Base-by-base conservation (phyloP, 768 basidiomycete species). In the Tulasnella sp. region DNA sequence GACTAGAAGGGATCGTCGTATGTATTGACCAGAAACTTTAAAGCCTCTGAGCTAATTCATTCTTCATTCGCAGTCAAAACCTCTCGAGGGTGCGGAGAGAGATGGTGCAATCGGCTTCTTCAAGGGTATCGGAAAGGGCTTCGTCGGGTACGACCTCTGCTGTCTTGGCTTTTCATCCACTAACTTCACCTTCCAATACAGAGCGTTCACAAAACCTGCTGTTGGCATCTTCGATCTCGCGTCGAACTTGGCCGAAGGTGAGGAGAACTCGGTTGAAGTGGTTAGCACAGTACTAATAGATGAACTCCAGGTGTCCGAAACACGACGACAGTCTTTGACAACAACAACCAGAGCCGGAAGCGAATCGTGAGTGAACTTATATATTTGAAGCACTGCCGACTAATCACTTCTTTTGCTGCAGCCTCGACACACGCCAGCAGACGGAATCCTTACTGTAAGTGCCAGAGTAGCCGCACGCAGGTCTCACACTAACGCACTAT, bases 261-360 rank as follows among this genome's bases (percentile, higher is more conserved):
- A 69, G 72, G 28, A 11, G 34, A 31, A n/a, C 4, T 31, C 34
- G 34, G 31, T 11, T 37, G 8, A 16, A 18, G 28, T 1, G 31
- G 28, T 12, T 31, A 12, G 24, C 16, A 31, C 12, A 16, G 64
- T 14, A 16, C 28, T 31, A 14, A 69, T 34, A 28, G n/a, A 28
- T 4, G 8, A 2, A 14, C 22, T 79, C 46, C 80, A 96, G 95
- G 97, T 40, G 97, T 99, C 82, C 92, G 98, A 72, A 99, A 99
- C 84, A 99, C 98, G 0, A 99, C 98, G 0, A 99, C 96, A 2
- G 97, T 99, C 2, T 99, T 99, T 82, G 98, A 99, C 85, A 94
- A 91, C 81, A 93, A 94, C 18, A 93, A 93, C 46, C 89, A 96
- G 79, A 97, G 98, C 84, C 92, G 97, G 28, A 90, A 94, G 64